Evolutionary conservation across 805 yeast genomes (phyloP).

Genomic region (Naumovozyma baii): DNA sequence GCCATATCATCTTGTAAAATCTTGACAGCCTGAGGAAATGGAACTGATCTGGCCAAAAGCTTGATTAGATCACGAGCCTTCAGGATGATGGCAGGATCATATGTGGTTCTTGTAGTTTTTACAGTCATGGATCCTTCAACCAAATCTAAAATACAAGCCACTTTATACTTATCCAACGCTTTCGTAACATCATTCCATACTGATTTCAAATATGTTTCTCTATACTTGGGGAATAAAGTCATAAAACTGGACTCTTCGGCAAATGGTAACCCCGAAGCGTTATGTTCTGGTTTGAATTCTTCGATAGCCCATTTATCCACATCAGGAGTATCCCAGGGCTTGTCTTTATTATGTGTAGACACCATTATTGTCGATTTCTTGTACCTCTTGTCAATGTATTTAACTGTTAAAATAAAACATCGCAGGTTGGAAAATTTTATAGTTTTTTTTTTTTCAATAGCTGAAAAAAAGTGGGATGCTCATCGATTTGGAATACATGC

Average conservation of each 20-base stretch:
- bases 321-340: constrained; percentile 96
- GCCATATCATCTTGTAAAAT: constrained; percentile 86
- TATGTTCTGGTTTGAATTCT: constrained; percentile 83
- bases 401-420: neutral
- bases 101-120: constrained; percentile 89
- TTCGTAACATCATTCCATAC: constrained; percentile 92
- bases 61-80: constrained; percentile 94
- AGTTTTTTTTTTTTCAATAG: neutral
- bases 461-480: neutral
- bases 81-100: constrained; percentile 85
- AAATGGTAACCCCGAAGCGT: constrained; percentile 76
- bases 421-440: neutral
- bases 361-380: constrained; percentile 44
- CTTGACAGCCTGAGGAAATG: constrained; percentile 91
- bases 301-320: constrained; percentile 88
- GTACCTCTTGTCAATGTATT: neutral
- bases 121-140: constrained; percentile 98
- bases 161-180: constrained; percentile 59
- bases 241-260: constrained; percentile 94
- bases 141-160: constrained; percentile 77
- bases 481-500: neutral
- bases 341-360: constrained; percentile 86
- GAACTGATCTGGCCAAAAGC: constrained; percentile 89
- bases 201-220: constrained; percentile 80
- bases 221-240: constrained; percentile 91